These are phyloP conservation scores for Quercus phellos DNA, from an alignment of 331 rosid species.

Conservation along the genomic window DNA sequence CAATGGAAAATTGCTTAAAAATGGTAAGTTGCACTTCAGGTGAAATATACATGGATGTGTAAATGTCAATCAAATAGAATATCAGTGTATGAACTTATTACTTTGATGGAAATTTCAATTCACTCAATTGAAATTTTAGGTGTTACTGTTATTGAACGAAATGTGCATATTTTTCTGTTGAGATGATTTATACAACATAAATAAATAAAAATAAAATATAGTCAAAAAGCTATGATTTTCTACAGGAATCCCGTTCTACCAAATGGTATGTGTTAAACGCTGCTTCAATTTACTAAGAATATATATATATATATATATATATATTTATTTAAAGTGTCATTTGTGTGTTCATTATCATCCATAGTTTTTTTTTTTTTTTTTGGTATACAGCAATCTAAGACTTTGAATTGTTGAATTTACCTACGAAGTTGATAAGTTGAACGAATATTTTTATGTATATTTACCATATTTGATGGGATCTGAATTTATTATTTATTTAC, in stretches of 20 bases:
- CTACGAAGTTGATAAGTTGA: background rate
- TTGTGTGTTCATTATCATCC: background rate
- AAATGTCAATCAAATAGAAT: background rate
- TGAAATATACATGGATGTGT: background rate
- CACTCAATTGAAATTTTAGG: background rate
- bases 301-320: no score
- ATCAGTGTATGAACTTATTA: background rate
- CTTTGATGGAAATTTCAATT: background rate
- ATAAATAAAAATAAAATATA: background rate
- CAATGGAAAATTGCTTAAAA: no score
- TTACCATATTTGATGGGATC: background rate
- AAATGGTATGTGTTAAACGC: background rate
- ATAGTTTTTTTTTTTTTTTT: background rate
- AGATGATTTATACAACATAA: background rate
- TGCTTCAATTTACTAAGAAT: background rate
- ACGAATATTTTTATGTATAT: background rate
- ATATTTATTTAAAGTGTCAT: no score
- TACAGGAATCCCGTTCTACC: background rate
- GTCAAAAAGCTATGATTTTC: background rate
- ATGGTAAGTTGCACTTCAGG: no score
- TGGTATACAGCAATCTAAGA: background rate
- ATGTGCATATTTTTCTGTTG: background rate
- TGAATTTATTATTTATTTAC: background rate
- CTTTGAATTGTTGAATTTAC: background rate
- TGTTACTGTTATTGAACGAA: background rate